These are phyloP conservation scores for Russula sp. DNA, from an alignment of 768 basidiomycete species.

Conservation along the genomic window DNA sequence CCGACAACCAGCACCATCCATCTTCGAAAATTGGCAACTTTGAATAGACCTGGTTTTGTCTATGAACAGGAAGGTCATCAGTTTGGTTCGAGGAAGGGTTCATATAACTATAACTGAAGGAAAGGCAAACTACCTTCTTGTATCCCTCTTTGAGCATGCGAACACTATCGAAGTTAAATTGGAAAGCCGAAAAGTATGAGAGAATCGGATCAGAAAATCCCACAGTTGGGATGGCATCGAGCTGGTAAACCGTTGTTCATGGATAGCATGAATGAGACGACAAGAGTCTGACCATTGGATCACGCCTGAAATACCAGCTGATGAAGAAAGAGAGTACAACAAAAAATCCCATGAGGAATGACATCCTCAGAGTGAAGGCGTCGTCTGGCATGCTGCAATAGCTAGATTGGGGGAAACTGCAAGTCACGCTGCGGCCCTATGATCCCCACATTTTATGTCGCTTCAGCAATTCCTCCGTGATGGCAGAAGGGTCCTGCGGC, in stretches of 20 bases:
- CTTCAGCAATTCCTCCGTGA: too few relatives aligned
- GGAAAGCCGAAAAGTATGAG: constrained; percentile 31
- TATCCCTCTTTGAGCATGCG: constrained; percentile 7
- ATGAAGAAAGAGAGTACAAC: neutral
- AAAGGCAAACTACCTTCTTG: neutral
- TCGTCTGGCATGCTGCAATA: neutral
- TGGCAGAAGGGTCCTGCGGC: too few relatives aligned
- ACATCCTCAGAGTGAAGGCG: neutral
- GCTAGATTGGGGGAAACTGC: too few relatives aligned
- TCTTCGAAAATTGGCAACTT: neutral
- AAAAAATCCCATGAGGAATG: neutral
- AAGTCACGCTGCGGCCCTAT: too few relatives aligned
- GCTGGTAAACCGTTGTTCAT: neutral
- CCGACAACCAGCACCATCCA: neutral
- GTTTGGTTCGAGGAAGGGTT: neutral
- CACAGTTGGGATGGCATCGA: neutral
- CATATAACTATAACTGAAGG: too few relatives aligned
- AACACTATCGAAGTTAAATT: neutral
- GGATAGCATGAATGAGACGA: neutral
- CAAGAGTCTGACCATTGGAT: constrained; percentile 2
- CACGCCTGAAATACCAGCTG: neutral
- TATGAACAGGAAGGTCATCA: neutral
- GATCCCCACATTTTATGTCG: too few relatives aligned
- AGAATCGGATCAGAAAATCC: constrained; percentile 30
- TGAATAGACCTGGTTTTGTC: neutral